These are phyloP conservation scores for Pisolithus marmoratus DNA, from an alignment of 768 basidiomycete genomes.

Conservation along the genomic window DNA sequence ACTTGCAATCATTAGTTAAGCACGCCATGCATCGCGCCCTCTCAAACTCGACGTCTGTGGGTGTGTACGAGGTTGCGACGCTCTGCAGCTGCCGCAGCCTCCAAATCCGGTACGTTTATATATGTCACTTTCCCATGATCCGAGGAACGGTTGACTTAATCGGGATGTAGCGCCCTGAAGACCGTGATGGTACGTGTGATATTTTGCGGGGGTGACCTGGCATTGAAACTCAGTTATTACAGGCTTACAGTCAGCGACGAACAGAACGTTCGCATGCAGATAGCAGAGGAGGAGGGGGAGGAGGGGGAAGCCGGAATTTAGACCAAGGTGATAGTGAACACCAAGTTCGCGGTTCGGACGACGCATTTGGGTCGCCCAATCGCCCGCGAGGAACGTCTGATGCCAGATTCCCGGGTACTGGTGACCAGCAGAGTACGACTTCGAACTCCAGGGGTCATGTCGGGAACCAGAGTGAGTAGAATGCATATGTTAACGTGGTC, in stretches of 20 bases:
- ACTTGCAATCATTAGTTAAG: constrained; percentile 76
- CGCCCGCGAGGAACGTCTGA: constrained; percentile 69
- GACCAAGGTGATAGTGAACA: constrained; percentile 34
- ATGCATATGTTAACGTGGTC: constrained; percentile 13
- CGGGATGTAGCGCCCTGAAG: constrained; percentile 55
- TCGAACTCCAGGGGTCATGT: constrained; percentile 15
- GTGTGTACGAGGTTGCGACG: constrained; percentile 93
- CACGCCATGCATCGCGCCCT: constrained; percentile 92
- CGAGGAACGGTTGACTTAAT: constrained; percentile 2
- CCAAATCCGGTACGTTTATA: constrained; percentile 69
- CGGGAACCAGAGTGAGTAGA: constrained; percentile 25
- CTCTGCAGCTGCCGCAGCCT: constrained; percentile 83
- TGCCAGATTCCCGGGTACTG: constrained; percentile 33
- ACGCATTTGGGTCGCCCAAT: constrained; percentile 27
- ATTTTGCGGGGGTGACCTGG: not conserved
- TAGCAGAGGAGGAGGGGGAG: constrained; percentile 40
- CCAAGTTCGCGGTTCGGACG: constrained; percentile 29
- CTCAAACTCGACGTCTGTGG: constrained; percentile 79
- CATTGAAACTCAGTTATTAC: constrained; percentile 9
- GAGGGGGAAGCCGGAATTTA: constrained; percentile 31
- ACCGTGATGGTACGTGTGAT: constrained; percentile 66
- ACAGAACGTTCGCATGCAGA: constrained; percentile 45
- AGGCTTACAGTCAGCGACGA: constrained; percentile 79
- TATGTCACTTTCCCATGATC: constrained; percentile 10
- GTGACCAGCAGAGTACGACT: constrained; percentile 23